A percentile compares a stretch with the other conserved stretches of the same genome.
Evolutionary conservation across 352 stramenopile species (phyloP).

Genomic region (Pseudoperonospora humuli): DNA sequence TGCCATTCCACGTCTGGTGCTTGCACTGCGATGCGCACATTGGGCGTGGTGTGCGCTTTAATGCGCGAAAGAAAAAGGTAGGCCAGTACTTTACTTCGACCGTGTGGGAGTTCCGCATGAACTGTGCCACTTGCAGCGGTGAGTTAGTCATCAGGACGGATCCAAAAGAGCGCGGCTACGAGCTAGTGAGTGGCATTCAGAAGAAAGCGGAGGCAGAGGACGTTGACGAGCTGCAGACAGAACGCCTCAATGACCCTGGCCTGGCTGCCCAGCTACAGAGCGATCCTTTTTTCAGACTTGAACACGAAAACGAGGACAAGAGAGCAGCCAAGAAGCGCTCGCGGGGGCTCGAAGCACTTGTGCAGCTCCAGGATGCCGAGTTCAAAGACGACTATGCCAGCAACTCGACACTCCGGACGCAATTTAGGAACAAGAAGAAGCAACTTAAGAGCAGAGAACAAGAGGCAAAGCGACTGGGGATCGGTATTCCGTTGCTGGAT

Average conservation of each 20-base stretch:
- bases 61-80: conserved; percentile 91
- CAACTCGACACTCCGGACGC: conserved; percentile 45
- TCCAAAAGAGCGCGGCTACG: conserved; percentile 87
- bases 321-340: conserved; percentile 34
- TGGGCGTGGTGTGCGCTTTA: conserved; percentile 90
- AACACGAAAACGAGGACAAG: conserved; percentile 75
- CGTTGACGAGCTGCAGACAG: conserved; percentile 29
- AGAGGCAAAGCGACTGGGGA: conserved; percentile 33
- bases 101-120: conserved; percentile 93
- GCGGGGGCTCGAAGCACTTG: conserved; percentile 41
- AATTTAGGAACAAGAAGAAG: conserved; percentile 58
- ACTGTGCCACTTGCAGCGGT: conserved; percentile 84
- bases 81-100: conserved; percentile 89
- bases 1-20: conserved; percentile 95
- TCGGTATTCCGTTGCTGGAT: conserved; percentile 57
- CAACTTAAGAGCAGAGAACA: conserved; percentile 30
- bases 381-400: conserved; percentile 64
- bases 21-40: conserved; percentile 60
- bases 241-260: conserved; percentile 50
- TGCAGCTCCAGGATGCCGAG: conserved; percentile 48
- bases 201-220: conserved; percentile 73
- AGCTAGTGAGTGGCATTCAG: conserved; percentile 82
- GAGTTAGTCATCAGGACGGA: conserved; percentile 94
- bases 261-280: conserved; percentile 30
- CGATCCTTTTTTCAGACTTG: conserved; percentile 70